Evolutionary conservation across 345 rosid species (phyloP), one percentile per base, ranked within the genome.

Genomic region (Salix brachista): DNA sequence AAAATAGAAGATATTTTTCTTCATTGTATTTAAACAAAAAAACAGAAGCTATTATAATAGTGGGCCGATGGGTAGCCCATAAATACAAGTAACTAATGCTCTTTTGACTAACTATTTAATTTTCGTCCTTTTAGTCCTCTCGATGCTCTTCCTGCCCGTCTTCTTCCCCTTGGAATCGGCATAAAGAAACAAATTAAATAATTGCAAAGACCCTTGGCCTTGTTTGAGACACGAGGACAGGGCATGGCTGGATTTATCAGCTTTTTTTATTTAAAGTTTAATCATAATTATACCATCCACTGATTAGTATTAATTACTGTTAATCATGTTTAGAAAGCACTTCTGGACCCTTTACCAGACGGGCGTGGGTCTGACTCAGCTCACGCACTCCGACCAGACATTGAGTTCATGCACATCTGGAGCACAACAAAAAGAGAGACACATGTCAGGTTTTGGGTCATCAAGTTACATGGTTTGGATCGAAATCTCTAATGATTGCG

Each of bases 351-450:
- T 41, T 41, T 12, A 28, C 4, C 23, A 10, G 72, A 80, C 79
- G 75, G 65, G 77, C 79, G 77, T 72, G 82, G 69, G 7, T 56
- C 75, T 78, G 82, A 80, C 39, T 78, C 88, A 73, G 75, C 78
- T 23, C 0, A 1, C 25, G 68, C 8, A 54, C 50, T 2, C 48
- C 2, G 41, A 18, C 66, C 78, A 23, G 19, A 17, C 17, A 37
- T 67, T 4, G 25, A 64, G 12, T 39, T 68, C 78, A 34, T 50
- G 25, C 66, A 50, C 30, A 74, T 69, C 78, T 14, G 58, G 14
- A 32, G 28, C 78, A 28, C 78, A 48, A 26, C 28, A 6, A 16
- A 64, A 10, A 11, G 21, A 8, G 18, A 25, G 18, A 14, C 41
- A 26, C 0, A 13, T 17, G 68, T 5, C 68, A 65, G 10, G 8